phyloP scores from a whole-genome alignment of 2,329 filamentous ascomycete genomes.

The Botrytis medusae region DNA sequence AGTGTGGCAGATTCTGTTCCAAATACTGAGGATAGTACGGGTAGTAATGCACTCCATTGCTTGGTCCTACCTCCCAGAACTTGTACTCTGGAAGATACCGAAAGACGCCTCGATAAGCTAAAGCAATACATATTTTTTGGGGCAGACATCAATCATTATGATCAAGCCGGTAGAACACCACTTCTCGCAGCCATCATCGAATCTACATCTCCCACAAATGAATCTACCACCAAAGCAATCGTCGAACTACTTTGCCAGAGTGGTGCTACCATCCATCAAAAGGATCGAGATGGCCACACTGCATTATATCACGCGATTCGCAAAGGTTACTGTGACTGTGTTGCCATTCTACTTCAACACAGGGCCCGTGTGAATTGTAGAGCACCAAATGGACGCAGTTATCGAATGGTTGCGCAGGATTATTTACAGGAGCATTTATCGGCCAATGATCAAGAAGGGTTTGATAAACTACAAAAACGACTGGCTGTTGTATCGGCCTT shows the following conservation, averaged over 20 bases:
- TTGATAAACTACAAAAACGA: conserved; percentile 6
- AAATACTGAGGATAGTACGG: conserved; percentile 3
- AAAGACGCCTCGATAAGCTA: conserved; percentile 3
- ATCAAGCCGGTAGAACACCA: conserved; percentile 14
- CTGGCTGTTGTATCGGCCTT: conserved; percentile 10
- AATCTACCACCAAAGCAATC: conserved; percentile 2
- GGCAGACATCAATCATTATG: conserved; percentile 20
- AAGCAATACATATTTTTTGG: conserved; percentile 9
- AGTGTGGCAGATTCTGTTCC: neutral
- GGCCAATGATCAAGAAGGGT: conserved; percentile 9
- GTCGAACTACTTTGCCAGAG: conserved; percentile 5
- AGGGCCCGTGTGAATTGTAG: conserved; percentile 16
- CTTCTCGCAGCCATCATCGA: conserved; percentile 16
- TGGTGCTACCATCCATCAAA: conserved; percentile 12
- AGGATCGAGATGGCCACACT: conserved; percentile 14
- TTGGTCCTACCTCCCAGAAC: neutral
- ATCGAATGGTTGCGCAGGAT: conserved; percentile 7
- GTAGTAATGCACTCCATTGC: conserved; percentile 6
- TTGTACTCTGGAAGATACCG: conserved; percentile 12
- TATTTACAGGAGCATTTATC: conserved; percentile 1
- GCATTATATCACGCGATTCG: conserved; percentile 16
- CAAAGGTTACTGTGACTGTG: conserved; percentile 19
- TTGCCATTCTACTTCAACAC: conserved; percentile 14
- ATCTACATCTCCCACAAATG: neutral
- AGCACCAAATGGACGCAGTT: conserved; percentile 6